Evolutionary conservation across 306 rosid species (phyloP).

Genomic region (Prunus mume): DNA sequence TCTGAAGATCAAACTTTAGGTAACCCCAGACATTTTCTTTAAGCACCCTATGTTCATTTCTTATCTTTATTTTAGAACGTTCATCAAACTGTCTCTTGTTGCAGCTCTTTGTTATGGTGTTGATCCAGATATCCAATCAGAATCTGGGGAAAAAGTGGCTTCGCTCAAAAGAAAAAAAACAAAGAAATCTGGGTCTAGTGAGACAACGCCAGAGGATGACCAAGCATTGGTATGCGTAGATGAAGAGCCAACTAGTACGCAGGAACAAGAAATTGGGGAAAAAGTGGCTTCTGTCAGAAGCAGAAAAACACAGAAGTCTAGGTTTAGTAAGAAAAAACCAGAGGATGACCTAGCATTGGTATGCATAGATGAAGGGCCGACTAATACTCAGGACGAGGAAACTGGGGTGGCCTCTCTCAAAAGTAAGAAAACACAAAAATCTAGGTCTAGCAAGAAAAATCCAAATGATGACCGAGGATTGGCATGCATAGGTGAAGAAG

Average conservation of each 20-base stretch:
- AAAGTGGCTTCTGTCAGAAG: slow-evolving; percentile 20
- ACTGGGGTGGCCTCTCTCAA: not conserved
- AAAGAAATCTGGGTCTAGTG: slow-evolving; percentile 29
- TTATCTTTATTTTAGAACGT: not conserved
- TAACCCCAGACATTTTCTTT: slow-evolving; percentile 22
- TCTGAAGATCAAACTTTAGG: slow-evolving; percentile 47
- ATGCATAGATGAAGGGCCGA: slow-evolving; percentile 32
- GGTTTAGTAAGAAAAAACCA: slow-evolving; percentile 33
- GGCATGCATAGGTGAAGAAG: slow-evolving; percentile 37
- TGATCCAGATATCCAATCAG: slow-evolving; percentile 41
- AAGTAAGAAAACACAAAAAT: not conserved
- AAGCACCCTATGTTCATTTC: not conserved
- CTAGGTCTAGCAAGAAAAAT: not conserved
- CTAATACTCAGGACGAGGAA: slow-evolving; percentile 11
- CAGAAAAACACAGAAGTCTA: slow-evolving; percentile 31
- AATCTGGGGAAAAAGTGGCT: slow-evolving; percentile 29
- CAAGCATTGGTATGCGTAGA: slow-evolving; percentile 27
- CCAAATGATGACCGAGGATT: not conserved
- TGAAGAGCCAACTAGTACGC: slow-evolving; percentile 19
- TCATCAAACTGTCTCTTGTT: slow-evolving; percentile 21
- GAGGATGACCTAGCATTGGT: slow-evolving; percentile 23
- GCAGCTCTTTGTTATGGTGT: slow-evolving; percentile 44
- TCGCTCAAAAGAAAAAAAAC: slow-evolving; percentile 28
- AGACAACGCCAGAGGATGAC: slow-evolving; percentile 32
- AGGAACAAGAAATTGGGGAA: slow-evolving; percentile 19